These are phyloP conservation scores for Amphibolis antarctica DNA, from an alignment of 106 monocot species.

Conservation along the genomic window DNA sequence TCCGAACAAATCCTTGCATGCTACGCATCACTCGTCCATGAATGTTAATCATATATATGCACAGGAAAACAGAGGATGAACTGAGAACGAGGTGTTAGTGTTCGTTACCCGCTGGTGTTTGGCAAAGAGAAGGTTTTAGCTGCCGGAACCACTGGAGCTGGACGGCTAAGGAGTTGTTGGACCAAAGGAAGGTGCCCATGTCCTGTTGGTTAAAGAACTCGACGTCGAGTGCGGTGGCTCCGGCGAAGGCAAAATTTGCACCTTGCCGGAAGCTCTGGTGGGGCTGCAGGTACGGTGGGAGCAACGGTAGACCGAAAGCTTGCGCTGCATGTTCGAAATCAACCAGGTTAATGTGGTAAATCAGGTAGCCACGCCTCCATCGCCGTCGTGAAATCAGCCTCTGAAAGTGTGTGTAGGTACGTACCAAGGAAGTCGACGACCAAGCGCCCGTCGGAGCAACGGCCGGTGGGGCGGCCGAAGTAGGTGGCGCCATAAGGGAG, in stretches of 20 bases:
- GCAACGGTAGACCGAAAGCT: conserved; percentile 22
- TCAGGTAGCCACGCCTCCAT: background rate
- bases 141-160: conserved; percentile 36
- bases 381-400: too few species aligned
- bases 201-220: conserved; percentile 9
- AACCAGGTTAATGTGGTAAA: background rate
- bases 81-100: background rate
- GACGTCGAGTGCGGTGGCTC: conserved; percentile 32
- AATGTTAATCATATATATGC: too few species aligned
- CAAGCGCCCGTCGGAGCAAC: conserved; percentile 57
- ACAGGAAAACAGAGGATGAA: too few species aligned
- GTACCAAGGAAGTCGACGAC: conserved; percentile 55
- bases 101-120: conserved; percentile 7
- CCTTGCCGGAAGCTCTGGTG: conserved; percentile 19
- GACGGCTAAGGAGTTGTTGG: conserved; percentile 17
- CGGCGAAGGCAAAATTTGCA: conserved; percentile 38
- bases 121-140: conserved; percentile 17
- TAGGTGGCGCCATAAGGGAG: conserved; percentile 54
- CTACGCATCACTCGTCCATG: conserved; percentile 1
- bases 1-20: conserved; percentile 6
- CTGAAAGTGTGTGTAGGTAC: background rate
- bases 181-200: background rate
- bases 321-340: conserved; percentile 7
- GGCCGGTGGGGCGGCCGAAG: conserved; percentile 45
- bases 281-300: conserved; percentile 22